phyloP scores from a whole-genome alignment of 768 basidiomycete genomes.

The Leccinum imitatum region DNA sequence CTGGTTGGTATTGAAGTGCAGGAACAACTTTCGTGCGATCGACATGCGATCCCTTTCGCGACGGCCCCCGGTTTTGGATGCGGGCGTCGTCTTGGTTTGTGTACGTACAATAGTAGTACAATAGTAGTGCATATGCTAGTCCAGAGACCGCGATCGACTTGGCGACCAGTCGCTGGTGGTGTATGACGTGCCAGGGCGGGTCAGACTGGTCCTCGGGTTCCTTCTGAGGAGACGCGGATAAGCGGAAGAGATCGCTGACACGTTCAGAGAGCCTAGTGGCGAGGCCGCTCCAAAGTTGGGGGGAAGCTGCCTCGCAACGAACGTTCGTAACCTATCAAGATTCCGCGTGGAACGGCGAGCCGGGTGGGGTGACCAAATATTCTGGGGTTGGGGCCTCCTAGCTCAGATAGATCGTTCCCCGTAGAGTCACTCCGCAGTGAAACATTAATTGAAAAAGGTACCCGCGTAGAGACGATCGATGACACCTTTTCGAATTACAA shows the following conservation, averaged over 20 bases:
- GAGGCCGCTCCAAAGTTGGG: not conserved
- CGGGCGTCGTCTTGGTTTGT: too few relatives aligned
- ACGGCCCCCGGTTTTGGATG: too few relatives aligned
- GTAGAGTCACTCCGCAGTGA: too few relatives aligned
- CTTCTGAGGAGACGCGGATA: not conserved
- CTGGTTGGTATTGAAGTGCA: not conserved
- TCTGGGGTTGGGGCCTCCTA: too few relatives aligned
- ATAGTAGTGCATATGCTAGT: not conserved
- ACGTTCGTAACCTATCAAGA: not conserved
- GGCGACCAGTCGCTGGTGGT: not conserved
- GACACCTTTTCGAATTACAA: too few relatives aligned
- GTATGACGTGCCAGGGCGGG: not conserved
- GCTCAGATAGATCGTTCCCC: too few relatives aligned
- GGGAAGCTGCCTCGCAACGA: not conserved
- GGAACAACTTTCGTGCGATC: not conserved
- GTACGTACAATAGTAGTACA: too few relatives aligned
- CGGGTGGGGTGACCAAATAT: too few relatives aligned
- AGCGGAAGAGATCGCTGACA: not conserved
- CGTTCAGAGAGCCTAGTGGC: not conserved
- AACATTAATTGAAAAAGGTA: too few relatives aligned
- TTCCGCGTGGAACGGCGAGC: too few relatives aligned
- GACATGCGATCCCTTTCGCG: not conserved
- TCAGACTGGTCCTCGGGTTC: too few relatives aligned
- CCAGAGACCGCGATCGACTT: not conserved
- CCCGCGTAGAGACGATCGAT: too few relatives aligned